Percentiles rank a stretch among this genome's conserved stretches.
Conservation (phyloP, 2,329 filamentous ascomycete species). For the Chrysoporthe deuterocubensis region DNA sequence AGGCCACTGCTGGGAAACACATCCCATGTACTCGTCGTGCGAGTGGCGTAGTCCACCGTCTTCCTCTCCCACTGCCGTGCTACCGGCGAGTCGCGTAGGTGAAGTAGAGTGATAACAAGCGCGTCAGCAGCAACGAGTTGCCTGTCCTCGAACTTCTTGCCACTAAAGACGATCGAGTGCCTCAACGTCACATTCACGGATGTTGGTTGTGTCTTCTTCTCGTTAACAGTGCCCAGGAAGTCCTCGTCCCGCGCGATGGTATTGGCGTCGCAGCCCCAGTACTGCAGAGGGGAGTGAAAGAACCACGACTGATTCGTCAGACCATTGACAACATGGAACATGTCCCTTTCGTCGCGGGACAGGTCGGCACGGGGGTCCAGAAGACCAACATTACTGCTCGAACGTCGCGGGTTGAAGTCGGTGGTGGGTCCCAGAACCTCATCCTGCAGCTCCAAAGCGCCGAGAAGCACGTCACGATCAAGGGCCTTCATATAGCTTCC, state of each 20-base stretch:
- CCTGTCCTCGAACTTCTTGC: constrained; percentile 74
- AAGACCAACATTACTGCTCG: constrained; percentile 35
- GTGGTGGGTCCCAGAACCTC: constrained; percentile 65
- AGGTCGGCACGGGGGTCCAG: constrained; percentile 43
- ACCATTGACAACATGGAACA: constrained; percentile 63
- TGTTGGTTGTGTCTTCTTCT: constrained; percentile 63
- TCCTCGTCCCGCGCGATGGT: constrained; percentile 63
- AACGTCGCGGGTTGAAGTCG: constrained; percentile 56
- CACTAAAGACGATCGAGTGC: constrained; percentile 80
- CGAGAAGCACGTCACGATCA: constrained; percentile 64
- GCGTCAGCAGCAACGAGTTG: constrained; percentile 74
- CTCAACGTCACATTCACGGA: constrained; percentile 74
- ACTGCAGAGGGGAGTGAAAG: constrained; percentile 81
- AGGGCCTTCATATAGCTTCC: constrained; percentile 80
- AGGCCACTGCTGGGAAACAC: constrained; percentile 65
- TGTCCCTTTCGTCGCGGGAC: constrained; percentile 52
- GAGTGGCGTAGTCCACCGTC: constrained; percentile 55
- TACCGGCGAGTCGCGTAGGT: constrained; percentile 66
- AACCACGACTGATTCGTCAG: constrained; percentile 71
- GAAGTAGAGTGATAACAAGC: constrained; percentile 76
- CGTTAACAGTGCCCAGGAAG: constrained; percentile 71
- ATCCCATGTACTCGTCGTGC: constrained; percentile 60
- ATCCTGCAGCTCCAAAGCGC: constrained; percentile 72
- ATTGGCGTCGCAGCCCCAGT: constrained; percentile 72
- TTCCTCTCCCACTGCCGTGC: constrained; percentile 68